A percentile compares a stretch with the other conserved stretches of the same genome.
Conservation (phyloP, 2,329 filamentous ascomycete species). For the Talaromyces funiculosus region DNA sequence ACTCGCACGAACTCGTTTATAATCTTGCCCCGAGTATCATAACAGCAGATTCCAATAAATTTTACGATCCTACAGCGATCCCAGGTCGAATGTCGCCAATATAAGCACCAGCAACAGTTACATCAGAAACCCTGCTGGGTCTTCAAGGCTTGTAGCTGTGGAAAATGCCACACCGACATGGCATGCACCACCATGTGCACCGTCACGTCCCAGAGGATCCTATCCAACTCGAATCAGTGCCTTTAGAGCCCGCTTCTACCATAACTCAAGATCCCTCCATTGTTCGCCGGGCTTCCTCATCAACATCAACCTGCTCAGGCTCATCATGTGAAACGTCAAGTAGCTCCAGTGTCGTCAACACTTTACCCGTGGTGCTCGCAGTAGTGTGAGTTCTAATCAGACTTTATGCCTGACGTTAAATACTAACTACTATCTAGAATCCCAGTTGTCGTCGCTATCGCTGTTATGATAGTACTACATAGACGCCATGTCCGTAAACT, state of each 20-base stretch:
- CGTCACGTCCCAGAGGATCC: conserved; percentile 1
- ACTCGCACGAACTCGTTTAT: neutral
- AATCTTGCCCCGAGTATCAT: neutral
- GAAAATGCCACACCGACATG: conserved; percentile 24
- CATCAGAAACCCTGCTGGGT: neutral
- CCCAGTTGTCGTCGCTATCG: conserved; percentile 61
- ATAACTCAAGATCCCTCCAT: conserved; percentile 24
- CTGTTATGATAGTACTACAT: conserved; percentile 71
- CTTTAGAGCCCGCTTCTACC: conserved; percentile 21
- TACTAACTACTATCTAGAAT: conserved; percentile 54
- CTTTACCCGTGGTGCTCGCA: conserved; percentile 62
- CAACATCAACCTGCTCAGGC: conserved; percentile 18
- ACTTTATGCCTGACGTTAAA: neutral
- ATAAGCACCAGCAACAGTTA: neutral
- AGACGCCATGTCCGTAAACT: conserved; percentile 68
- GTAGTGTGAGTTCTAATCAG: conserved; percentile 56
- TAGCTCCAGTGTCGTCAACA: conserved; percentile 49
- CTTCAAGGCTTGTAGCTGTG: neutral
- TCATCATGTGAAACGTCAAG: conserved; percentile 55
- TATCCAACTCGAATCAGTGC: conserved; percentile 23
- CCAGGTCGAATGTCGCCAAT: neutral
- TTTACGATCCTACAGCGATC: too few relatives aligned
- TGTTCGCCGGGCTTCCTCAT: conserved; percentile 15
- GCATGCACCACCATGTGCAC: conserved; percentile 15
- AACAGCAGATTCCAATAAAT: too few relatives aligned